phyloP scores from a whole-genome alignment of 768 basidiomycete species.

The Suillus brevipes region DNA sequence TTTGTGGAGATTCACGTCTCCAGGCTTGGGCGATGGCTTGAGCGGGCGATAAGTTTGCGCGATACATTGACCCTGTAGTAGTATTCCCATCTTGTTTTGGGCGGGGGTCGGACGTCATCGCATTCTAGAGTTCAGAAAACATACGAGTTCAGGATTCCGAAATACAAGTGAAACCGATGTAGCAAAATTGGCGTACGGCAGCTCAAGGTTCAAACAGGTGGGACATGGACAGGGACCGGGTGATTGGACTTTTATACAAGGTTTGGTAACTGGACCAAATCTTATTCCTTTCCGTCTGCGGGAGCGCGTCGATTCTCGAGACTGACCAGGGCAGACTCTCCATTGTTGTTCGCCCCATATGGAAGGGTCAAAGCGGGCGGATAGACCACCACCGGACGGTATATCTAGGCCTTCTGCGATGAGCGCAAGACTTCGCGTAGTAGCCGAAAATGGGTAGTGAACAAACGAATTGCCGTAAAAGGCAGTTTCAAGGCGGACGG shows the following conservation, averaged over 20 bases:
- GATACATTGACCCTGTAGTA: constrained; percentile 26
- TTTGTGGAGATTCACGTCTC: constrained; percentile 61
- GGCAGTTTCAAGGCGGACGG: constrained; percentile 38
- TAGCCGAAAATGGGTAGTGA: constrained; percentile 33
- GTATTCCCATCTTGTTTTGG: constrained; percentile 34
- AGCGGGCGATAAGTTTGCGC: constrained; percentile 46
- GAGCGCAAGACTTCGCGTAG: constrained; percentile 27
- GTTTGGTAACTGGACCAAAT: constrained; percentile 30
- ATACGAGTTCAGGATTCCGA: constrained; percentile 27
- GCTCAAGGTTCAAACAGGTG: constrained; percentile 35
- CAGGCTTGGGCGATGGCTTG: constrained; percentile 70
- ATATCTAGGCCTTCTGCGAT: constrained; percentile 35
- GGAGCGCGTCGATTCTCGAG: constrained; percentile 22
- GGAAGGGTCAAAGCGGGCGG: constrained; percentile 35
- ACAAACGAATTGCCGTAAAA: constrained; percentile 38
- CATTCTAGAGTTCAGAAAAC: constrained; percentile 32
- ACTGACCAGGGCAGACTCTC: constrained; percentile 15
- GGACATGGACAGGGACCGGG: constrained; percentile 32
- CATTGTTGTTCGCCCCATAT: constrained; percentile 34
- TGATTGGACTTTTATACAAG: constrained; percentile 36
- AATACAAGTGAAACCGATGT: constrained; percentile 23
- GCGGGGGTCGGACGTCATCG: constrained; percentile 37
- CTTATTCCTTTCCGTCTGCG: constrained; percentile 31
- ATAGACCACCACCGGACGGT: constrained; percentile 28
- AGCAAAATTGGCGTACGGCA: constrained; percentile 39